Percentiles rank a stretch among this genome's conserved stretches.
These are phyloP conservation scores for Ophiosphaerella herpotricha DNA, from an alignment of 2,329 filamentous ascomycete species.

Conservation along the genomic window DNA sequence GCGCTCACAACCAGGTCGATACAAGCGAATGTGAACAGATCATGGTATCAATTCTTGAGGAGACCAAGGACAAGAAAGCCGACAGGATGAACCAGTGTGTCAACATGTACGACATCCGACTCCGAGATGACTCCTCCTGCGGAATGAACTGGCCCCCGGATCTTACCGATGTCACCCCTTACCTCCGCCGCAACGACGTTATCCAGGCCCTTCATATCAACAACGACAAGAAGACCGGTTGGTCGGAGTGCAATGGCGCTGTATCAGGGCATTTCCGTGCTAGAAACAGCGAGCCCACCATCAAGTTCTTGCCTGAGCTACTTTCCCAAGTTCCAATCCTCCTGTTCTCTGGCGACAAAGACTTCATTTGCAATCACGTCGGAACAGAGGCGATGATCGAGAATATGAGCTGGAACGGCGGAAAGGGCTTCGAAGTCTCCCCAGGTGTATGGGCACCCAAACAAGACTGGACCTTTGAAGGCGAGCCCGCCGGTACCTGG, in stretches of 20 bases:
- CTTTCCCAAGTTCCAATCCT: slow-evolving; percentile 77
- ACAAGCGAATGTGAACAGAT: slow-evolving; percentile 75
- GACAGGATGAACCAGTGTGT: slow-evolving; percentile 66
- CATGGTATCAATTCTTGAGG: slow-evolving; percentile 70
- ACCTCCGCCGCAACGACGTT: slow-evolving; percentile 83
- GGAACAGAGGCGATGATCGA: slow-evolving; percentile 91
- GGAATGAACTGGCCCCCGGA: slow-evolving; percentile 99
- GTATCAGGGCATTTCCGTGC: slow-evolving; percentile 75
- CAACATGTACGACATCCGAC: slow-evolving; percentile 97
- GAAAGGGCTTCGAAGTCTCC: slow-evolving; percentile 84
- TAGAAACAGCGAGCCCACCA: slow-evolving; percentile 71
- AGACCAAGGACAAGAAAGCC: slow-evolving; percentile 63
- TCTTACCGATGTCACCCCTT: slow-evolving; percentile 75
- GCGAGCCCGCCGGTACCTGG: slow-evolving; percentile 84
- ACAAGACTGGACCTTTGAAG: slow-evolving; percentile 92
- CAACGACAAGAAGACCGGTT: slow-evolving; percentile 79
- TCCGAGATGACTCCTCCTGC: slow-evolving; percentile 80
- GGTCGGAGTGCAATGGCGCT: slow-evolving; percentile 84
- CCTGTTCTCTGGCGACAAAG: slow-evolving; percentile 90
- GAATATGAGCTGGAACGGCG: slow-evolving; percentile 89
- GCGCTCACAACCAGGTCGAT: slow-evolving; percentile 68
- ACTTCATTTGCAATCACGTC: slow-evolving; percentile 95
- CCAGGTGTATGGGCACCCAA: slow-evolving; percentile 91
- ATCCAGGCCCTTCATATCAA: slow-evolving; percentile 80
- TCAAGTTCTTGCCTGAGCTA: slow-evolving; percentile 76